Evolutionary conservation across 2,329 filamentous ascomycete species (phyloP), one percentile per base, ranked within the genome.

Genomic region (Helicocarpus griseus): DNA sequence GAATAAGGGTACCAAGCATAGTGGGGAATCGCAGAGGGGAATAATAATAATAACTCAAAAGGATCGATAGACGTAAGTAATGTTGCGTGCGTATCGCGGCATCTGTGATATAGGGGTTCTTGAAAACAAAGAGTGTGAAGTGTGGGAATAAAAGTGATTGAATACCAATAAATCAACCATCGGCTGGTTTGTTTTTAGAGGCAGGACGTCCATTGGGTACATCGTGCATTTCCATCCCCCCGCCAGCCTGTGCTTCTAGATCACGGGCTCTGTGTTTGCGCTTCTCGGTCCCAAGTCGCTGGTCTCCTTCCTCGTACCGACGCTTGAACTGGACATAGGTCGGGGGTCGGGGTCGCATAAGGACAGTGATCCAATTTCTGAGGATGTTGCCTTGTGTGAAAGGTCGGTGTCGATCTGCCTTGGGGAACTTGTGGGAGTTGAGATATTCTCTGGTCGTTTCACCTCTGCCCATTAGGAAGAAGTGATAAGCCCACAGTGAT

Each of bases 361-460:
- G 75, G 11, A 96, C 89, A 6, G 83, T 79, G 35, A 87, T 69
- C 79, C 87, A 89, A 68, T 98, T 98, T 62, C 78, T 84, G 62
- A 86, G 68, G 45, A 85, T 73, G 58, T 75, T 85, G 33, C 83
- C 84, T 63, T 94, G 89, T 1, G 83, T 90, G 61, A 95, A 98
- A 1, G 93, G 89, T 40, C 90, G 78, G 69, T 95, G 94, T 11
- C 93, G 82, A 66, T 98, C 91, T 60, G 86, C 85, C 71, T 93
- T 94, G 56, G 85, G 74, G 66, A 98, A 97, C 69, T 97, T 97
- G 70, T 95, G 89, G 4, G 87, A 90, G 70, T 95, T 95, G 57
- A 98, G 81, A 67, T 95, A 96, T 69, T 98, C 93, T 59, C 93
- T 79, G 0, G 93, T 98, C 0, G 91, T 98, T 73, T 98, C 91